Base-by-base conservation (phyloP, 1,284 basidiomycete genomes). In the Leccinum griseonigrum region DNA sequence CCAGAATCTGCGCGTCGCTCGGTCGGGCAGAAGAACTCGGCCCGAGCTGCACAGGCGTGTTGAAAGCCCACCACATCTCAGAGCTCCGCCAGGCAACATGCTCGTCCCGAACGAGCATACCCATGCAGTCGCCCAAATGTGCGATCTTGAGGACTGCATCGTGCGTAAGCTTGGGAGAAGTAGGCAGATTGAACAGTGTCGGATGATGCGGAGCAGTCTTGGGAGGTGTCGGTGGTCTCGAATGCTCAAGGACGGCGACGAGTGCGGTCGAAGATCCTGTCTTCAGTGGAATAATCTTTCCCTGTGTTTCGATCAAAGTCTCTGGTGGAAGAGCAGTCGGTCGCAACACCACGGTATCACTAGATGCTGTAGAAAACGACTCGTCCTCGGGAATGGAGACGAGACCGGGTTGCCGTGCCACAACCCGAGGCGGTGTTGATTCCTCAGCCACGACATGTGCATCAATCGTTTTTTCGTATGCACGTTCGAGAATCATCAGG, bases 61-160 rank as follows among this genome's bases (percentile, higher is more conserved):
- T 98, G 79, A 97, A 97, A 71, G 79, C 81, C 83, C 95, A 96
- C 85, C 96, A 96, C 90, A 97, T 97, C 77, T 98, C 96, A 60
- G 92, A 85, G 53, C 88, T 93, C 48, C 95, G 83, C 86, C 95
- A 97, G 3, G 90, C 86, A 48, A 97, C 84, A 63, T 87, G 81
- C 14, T 91, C 88, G 4, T 84, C 83, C 6, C 94, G 84, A 31
- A 97, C 86, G 48, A 97, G 81, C 82, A 94, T 89, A 26, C 92
- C 86, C 82, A 91, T 89, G 72, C 94, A 97, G 74, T 98, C 96
- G 22, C 96, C 96, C 8, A 98, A 76, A 70, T 98, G 95, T 1
- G 95, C 96, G 36, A 98, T 89, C 58, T 88, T 85, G 51, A 98
- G 82, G 56, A 95, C 88, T 10, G 92, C 90, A 60, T 90, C 85